A percentile compares a stretch with the other conserved stretches of the same genome.
phyloP scores from a whole-genome alignment of 495 filamentous ascomycete genomes.

The Rhypophila decipiens region DNA sequence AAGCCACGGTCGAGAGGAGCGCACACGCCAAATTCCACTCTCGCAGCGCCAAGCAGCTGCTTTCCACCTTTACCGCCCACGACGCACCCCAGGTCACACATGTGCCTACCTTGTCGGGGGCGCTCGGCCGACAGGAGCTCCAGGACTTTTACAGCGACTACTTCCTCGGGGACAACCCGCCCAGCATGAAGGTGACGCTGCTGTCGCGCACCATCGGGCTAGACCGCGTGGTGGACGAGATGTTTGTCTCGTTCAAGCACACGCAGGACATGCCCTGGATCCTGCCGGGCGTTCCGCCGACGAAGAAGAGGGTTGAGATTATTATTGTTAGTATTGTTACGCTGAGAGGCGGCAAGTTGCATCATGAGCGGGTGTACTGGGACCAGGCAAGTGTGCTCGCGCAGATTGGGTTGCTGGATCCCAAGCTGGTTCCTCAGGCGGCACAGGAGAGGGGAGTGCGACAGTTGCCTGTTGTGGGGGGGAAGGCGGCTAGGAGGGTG shows the following conservation, averaged over 20 bases:
- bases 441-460: conserved; percentile 39
- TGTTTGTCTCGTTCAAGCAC: conserved; percentile 53
- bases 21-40: conserved; percentile 43
- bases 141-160: conserved; percentile 62
- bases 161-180: conserved; percentile 64
- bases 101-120: conserved; percentile 56
- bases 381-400: conserved; percentile 73
- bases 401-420: conserved; percentile 67
- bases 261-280: conserved; percentile 49
- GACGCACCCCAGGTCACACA: conserved; percentile 56
- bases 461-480: conserved; percentile 58
- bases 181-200: conserved; percentile 57
- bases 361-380: conserved; percentile 78
- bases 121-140: conserved; percentile 56
- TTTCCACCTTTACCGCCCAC: conserved; percentile 48
- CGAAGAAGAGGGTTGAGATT: conserved; percentile 58
- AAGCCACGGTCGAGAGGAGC: conserved; percentile 50
- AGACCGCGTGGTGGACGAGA: conserved; percentile 49
- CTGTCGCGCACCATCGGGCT: conserved; percentile 59
- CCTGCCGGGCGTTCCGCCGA: conserved; percentile 61
- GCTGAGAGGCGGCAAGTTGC: conserved; percentile 62
- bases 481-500: conserved; percentile 58
- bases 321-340: conserved; percentile 68
- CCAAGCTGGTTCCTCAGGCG: conserved; percentile 39
- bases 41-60: conserved; percentile 40